Evolutionary conservation across 192 early-diverging fungal genomes (phyloP), one percentile per base, ranked within the genome.

Genomic region (Backusella macrospora): DNA sequence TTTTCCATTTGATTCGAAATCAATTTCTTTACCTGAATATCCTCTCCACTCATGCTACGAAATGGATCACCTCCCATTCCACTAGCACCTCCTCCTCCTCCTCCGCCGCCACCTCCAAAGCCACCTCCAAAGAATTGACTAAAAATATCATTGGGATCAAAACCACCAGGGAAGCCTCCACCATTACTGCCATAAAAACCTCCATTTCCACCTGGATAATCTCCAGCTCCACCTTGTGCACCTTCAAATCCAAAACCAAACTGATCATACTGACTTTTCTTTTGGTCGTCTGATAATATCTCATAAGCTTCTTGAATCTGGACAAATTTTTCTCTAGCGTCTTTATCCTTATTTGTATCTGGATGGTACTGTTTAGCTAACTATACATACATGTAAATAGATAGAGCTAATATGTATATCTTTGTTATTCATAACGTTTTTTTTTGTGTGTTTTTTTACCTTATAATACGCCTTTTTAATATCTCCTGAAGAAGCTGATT

Each of bases 291-390:
- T 0, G 94, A 95, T 4, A 99, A 80, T 68, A 97, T 91, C 40
- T 98, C 96, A 76, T 99, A 99, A 0, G 98, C 96, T 72, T 96
- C 92, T 76, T 99, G 96, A 72, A 99, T 92, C 84, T 99, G 94
- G 4, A 96, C 83, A 84, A 99, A 99, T 84, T 94, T 94, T 79
- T 98, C 96, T 73, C 96, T 94, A 23, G 98, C 95, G 8, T 84
- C 86, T 40, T 89, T 82, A 37, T 92, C 93, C 76, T 98, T 98
- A 90, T 96, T 98, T 15, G 98, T 97, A 76, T 99, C 98, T 1
- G 98, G 98, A 80, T 99, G 98, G 81, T 92, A 98, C 80, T 98
- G 89, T 82, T 98, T 97, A 34, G 98, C 98, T 62, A 98, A 85
- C 88, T 93, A 78, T 7, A 63, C 2, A 21, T 55, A 9, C 8